phyloP scores from a whole-genome alignment of 2,329 filamentous ascomycete species.

The Claviceps monticola region DNA sequence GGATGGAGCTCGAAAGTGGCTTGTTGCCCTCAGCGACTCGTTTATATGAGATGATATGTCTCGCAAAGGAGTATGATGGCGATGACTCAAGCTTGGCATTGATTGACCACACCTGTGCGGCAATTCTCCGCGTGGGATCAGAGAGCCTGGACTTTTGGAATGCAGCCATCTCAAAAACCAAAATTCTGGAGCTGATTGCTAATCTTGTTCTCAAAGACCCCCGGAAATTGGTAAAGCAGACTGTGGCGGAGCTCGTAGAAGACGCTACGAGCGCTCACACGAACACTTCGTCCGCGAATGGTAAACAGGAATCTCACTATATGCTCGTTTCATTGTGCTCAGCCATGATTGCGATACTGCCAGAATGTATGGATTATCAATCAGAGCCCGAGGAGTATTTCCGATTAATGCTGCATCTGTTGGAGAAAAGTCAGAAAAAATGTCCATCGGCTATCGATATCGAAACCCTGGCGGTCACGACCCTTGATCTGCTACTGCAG shows the following conservation, averaged over 20 bases:
- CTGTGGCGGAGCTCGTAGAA: slow-evolving; percentile 21
- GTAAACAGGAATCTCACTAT: background rate
- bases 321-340: slow-evolving; percentile 18
- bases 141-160: slow-evolving; percentile 16
- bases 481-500: slow-evolving; percentile 21
- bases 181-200: slow-evolving; percentile 12
- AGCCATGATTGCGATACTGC: slow-evolving; percentile 20
- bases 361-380: slow-evolving; percentile 16
- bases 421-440: background rate
- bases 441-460: slow-evolving; percentile 18
- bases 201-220: slow-evolving; percentile 16
- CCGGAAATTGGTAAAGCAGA: slow-evolving; percentile 15
- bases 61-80: slow-evolving; percentile 9
- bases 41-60: slow-evolving; percentile 14
- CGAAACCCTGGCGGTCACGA: slow-evolving; percentile 15
- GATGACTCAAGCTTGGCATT: slow-evolving; percentile 14
- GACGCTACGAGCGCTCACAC: slow-evolving; percentile 9
- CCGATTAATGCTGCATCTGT: slow-evolving; percentile 16
- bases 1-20: slow-evolving; percentile 3
- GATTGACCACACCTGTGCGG: slow-evolving; percentile 14
- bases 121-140: slow-evolving; percentile 17
- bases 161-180: slow-evolving; percentile 10
- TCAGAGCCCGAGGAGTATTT: slow-evolving; percentile 33
- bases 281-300: slow-evolving; percentile 1
- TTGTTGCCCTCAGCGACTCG: slow-evolving; percentile 5